Percentiles rank a stretch among this genome's conserved stretches.
Conservation (phyloP, 768 basidiomycete species). For the Lentinula boryana region DNA sequence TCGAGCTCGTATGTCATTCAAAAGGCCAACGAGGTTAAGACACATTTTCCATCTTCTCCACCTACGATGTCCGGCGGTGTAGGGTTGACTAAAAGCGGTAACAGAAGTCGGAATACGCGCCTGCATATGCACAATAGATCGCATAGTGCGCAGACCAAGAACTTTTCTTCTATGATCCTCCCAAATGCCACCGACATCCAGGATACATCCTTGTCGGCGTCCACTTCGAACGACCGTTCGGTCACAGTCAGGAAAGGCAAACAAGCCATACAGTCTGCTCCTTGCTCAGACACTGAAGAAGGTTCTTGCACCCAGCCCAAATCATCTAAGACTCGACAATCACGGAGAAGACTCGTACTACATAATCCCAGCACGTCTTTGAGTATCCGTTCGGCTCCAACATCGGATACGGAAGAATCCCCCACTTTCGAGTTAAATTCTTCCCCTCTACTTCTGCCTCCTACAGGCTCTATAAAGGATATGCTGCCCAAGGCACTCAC, state of each 20-base stretch:
- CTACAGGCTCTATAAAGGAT: constrained; percentile 2
- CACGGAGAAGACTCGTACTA: not conserved
- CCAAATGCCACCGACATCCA: not conserved
- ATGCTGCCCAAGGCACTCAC: not conserved
- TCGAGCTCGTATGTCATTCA: constrained; percentile 4
- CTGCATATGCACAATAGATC: constrained; percentile 1
- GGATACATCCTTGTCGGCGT: not conserved
- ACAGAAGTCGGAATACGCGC: not conserved
- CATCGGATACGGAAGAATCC: not conserved
- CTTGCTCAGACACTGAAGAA: constrained; percentile 4
- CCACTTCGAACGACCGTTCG: not conserved
- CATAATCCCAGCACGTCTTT: not conserved
- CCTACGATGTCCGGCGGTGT: not conserved
- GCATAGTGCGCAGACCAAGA: constrained; percentile 2
- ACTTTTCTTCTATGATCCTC: not conserved
- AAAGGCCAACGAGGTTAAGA: not conserved
- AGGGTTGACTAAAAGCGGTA: not conserved
- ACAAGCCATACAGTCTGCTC: not conserved
- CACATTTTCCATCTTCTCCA: not conserved
- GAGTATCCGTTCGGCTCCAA: not conserved
- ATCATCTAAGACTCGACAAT: not conserved
- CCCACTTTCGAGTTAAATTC: not conserved
- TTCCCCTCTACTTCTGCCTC: not conserved
- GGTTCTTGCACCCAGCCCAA: not conserved
- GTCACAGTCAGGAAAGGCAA: not conserved